These are phyloP conservation scores for Blastocystis sp. DNA, from an alignment of 352 stramenopile genomes.

Conservation along the genomic window DNA sequence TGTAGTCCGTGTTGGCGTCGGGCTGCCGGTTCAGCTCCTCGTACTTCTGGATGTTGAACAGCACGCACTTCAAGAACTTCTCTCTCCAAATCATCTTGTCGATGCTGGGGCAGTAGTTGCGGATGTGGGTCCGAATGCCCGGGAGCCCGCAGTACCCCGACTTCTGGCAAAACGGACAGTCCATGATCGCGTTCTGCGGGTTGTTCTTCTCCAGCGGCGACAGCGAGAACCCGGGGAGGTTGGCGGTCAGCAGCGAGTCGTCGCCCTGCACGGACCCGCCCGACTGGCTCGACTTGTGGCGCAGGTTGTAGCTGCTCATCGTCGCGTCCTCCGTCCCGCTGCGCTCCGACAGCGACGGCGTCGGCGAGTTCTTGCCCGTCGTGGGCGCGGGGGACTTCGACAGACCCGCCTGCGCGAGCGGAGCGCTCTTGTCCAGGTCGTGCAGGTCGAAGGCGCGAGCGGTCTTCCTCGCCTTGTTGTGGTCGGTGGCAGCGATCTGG, in stretches of 20 bases:
- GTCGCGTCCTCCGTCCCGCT: neutral
- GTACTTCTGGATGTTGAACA: slow-evolving; percentile 62
- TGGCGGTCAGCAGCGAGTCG: neutral
- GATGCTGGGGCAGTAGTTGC: slow-evolving; percentile 60
- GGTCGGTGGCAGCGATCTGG: neutral
- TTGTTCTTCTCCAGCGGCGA: slow-evolving; percentile 30
- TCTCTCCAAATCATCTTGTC: slow-evolving; percentile 53
- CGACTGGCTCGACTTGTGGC: slow-evolving; percentile 16
- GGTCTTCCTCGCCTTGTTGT: neutral
- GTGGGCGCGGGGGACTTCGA: neutral
- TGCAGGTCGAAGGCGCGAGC: neutral
- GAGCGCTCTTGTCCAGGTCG: neutral
- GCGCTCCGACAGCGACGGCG: neutral
- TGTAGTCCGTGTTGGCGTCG: slow-evolving; percentile 43
- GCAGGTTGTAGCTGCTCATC: slow-evolving; percentile 39
- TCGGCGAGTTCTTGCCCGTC: neutral
- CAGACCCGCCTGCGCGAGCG: neutral
- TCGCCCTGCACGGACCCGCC: neutral
- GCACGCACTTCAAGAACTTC: slow-evolving; percentile 56
- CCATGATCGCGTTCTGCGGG: slow-evolving; percentile 55
- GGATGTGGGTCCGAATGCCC: slow-evolving; percentile 55
- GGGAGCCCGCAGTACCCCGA: slow-evolving; percentile 38
- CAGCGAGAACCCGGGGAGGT: neutral
- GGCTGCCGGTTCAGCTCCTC: slow-evolving; percentile 40
- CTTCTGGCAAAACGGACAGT: slow-evolving; percentile 70